Evolutionary conservation across 2,329 filamentous ascomycete genomes (phyloP), one percentile per base, ranked within the genome.

Genomic region (Ilyonectria robusta): DNA sequence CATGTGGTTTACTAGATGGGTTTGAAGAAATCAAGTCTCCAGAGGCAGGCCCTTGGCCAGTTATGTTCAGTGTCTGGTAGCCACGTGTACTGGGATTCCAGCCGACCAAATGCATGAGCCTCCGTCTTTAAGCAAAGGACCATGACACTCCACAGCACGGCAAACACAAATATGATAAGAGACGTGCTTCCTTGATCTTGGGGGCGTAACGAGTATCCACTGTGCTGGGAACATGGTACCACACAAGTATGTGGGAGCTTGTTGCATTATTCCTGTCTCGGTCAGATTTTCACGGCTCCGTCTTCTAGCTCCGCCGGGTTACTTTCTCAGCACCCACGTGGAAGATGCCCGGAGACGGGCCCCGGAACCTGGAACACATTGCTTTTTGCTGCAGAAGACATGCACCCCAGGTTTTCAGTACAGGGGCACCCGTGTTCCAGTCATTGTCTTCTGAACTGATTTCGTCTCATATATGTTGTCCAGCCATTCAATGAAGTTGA

Each of bases 321-420:
- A 44, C 56, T 50, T 59, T 58, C 48, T 59, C 11, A 46, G 31
- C 19, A 23, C 21, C 56, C 44, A 50, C 44, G 56, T 59, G 56
- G n/a, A 37, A 29, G 6, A 48, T 19, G 3, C 23, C 56, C 23
- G 7, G 21, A 50, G 19, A 59, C 21, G 31, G 26, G 19, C 31
- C 56, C 46, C 21, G 15, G 44, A 50, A 40, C 33, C 56, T 33
- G 44, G 31, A 35, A 26, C 44, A 19, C 42, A 17, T 59, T 59
- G 56, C 56, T 59, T 59, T 59, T 59, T 50, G 31, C 31, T 35
- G 33, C 48, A 51, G n/a, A 37, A 57, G 15, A 7, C 19, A 59
- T 50, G 56, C 56, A 59, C 56, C 44, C 56, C 56, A 35, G 9
- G 31, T 35, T 35, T 35, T 11, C 31, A 35, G 31, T 13, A 9